These are phyloP conservation scores for Narthecium ossifragum DNA, from an alignment of 106 monocot genomes.

Conservation along the genomic window DNA sequence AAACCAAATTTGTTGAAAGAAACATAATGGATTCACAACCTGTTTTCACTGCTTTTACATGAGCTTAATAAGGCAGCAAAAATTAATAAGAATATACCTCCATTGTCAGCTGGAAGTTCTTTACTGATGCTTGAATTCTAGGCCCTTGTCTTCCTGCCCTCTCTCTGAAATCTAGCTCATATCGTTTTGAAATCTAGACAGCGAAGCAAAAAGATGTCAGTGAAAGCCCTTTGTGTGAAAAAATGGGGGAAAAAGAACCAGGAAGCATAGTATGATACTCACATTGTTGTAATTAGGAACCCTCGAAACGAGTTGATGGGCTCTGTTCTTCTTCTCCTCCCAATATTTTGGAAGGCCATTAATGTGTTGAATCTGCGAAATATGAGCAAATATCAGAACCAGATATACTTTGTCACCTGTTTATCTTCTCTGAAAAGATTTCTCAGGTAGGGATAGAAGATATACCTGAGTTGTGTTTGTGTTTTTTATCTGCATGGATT, in stretches of 20 bases:
- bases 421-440: neutral
- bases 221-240: neutral
- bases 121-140: slow-evolving; percentile 66
- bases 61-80: neutral
- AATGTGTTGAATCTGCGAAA: slow-evolving; percentile 66
- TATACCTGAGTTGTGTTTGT: slow-evolving; percentile 57
- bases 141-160: slow-evolving; percentile 44
- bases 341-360: slow-evolving; percentile 67
- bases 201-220: neutral
- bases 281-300: slow-evolving; percentile 74
- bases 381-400: neutral
- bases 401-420: neutral
- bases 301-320: slow-evolving; percentile 58
- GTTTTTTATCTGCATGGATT: slow-evolving; percentile 69
- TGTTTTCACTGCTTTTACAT: too few relatives aligned
- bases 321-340: slow-evolving; percentile 54
- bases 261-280: slow-evolving; percentile 16
- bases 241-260: too few relatives aligned
- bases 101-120: slow-evolving; percentile 87
- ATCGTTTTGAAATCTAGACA: slow-evolving; percentile 45
- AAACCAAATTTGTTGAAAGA: neutral
- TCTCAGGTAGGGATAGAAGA: neutral
- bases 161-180: slow-evolving; percentile 92
- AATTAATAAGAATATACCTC: slow-evolving; percentile 42
- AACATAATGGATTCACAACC: neutral